phyloP scores from a whole-genome alignment of 2,329 filamentous ascomycete species.

The Magnaporthiopsis rhizophila region DNA sequence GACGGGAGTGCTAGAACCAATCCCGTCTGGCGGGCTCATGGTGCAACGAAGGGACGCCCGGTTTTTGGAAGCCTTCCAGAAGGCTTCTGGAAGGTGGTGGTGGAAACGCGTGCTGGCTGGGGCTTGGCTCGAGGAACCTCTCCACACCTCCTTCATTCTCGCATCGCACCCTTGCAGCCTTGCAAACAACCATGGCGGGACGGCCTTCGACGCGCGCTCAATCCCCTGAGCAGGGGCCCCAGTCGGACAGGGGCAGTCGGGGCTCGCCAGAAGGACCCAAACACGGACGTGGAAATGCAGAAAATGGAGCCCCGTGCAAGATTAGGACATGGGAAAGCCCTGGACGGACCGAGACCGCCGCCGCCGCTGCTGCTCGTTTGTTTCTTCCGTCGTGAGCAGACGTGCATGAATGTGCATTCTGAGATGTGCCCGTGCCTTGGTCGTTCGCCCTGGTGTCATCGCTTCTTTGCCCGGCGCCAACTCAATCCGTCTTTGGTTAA shows the following conservation, averaged over 20 bases:
- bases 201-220: not conserved
- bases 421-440: no score
- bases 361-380: not conserved
- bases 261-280: not conserved
- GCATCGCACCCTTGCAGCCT: not conserved
- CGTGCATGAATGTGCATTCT: not conserved
- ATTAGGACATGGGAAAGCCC: not conserved
- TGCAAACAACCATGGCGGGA: not conserved
- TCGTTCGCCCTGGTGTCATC: no score
- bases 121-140: no score
- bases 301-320: not conserved
- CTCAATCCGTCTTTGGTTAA: not conserved
- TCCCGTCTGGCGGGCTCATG: not conserved
- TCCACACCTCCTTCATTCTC: not conserved
- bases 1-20: conserved; percentile 4
- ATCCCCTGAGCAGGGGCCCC: not conserved
- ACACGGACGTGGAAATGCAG: not conserved
- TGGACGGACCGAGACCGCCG: not conserved
- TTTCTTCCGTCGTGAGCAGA: not conserved
- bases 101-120: not conserved
- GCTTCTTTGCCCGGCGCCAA: not conserved
- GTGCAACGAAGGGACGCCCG: not conserved
- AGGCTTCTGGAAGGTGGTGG: conserved; percentile 8
- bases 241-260: not conserved
- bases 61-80: conserved; percentile 10